Evolutionary conservation across 2,329 filamentous ascomycete genomes (phyloP).

Genomic region (Pseudodiploospora longispora): DNA sequence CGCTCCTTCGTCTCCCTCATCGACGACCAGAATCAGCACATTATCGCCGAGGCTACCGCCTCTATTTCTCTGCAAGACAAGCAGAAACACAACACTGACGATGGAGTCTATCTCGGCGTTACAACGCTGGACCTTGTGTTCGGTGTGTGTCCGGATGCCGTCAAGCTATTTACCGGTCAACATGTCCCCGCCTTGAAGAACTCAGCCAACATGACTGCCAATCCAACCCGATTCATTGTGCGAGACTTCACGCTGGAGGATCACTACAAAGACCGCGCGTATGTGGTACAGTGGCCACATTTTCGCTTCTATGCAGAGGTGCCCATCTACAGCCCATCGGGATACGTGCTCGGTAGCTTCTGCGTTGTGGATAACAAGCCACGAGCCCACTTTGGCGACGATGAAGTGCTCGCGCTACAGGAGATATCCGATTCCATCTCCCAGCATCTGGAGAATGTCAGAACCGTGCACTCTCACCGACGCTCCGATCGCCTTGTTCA

Average conservation of each 20-base stretch:
- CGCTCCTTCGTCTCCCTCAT: slow-evolving; percentile 35
- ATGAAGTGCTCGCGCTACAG: slow-evolving; percentile 1
- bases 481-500: slow-evolving; percentile 3
- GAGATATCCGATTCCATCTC: slow-evolving; percentile 3
- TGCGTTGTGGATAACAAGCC: slow-evolving; percentile 23
- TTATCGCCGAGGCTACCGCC: slow-evolving; percentile 33
- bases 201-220: slow-evolving; percentile 17
- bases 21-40: slow-evolving; percentile 29
- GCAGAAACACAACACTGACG: slow-evolving; percentile 6
- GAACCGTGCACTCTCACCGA: slow-evolving; percentile 2
- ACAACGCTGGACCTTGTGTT: slow-evolving; percentile 17
- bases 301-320: slow-evolving; percentile 25
- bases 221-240: slow-evolving; percentile 24
- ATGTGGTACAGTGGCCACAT: slow-evolving; percentile 20
- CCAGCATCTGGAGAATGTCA: slow-evolving; percentile 3
- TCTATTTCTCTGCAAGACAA: slow-evolving; percentile 21
- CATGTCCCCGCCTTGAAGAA: slow-evolving; percentile 8
- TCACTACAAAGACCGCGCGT: slow-evolving; percentile 18
- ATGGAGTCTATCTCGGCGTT: slow-evolving; percentile 15
- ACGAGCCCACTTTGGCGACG: slow-evolving; percentile 6
- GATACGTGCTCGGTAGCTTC: slow-evolving; percentile 23
- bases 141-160: slow-evolving; percentile 23
- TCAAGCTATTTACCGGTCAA: slow-evolving; percentile 19
- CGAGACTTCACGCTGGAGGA: slow-evolving; percentile 20
- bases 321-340: slow-evolving; percentile 20